These are phyloP conservation scores for Pichia kluyveri DNA, from an alignment of 805 yeast species.

Conservation along the genomic window DNA sequence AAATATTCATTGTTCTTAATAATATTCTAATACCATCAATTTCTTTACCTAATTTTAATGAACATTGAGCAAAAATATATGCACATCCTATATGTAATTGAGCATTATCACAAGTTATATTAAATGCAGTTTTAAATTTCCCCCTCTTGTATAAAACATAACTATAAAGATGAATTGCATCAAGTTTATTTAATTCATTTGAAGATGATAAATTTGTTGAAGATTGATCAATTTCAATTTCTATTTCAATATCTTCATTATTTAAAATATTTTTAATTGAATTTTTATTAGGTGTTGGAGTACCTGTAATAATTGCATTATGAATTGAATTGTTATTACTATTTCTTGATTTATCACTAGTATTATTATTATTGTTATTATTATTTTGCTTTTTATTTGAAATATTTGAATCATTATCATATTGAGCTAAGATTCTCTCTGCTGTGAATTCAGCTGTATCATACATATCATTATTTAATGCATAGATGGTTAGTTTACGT, in stretches of 20 bases:
- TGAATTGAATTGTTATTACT: no score
- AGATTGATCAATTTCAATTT: no score
- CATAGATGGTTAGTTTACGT: constrained; percentile 54
- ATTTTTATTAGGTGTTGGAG: neutral
- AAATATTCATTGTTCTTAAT: constrained; percentile 28
- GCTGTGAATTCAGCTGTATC: constrained; percentile 79
- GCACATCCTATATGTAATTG: constrained; percentile 63
- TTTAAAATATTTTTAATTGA: neutral
- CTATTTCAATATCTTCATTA: neutral
- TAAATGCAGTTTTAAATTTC: constrained; percentile 55
- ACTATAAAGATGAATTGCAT: constrained; percentile 62
- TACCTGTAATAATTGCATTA: neutral
- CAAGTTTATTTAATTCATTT: constrained; percentile 30
- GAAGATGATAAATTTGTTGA: no score
- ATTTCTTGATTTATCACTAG: no score
- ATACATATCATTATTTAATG: constrained; percentile 59
- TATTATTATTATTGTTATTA: no score
- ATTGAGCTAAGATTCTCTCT: constrained; percentile 65
- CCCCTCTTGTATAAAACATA: constrained; percentile 51
- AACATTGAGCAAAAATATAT: constrained; percentile 63
- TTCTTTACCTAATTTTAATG: constrained; percentile 44
- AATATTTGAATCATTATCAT: neutral
- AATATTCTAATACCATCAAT: constrained; percentile 55
- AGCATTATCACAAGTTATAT: constrained; percentile 32
- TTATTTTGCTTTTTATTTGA: no score